Evolutionary conservation across 305 asterid genomes (phyloP).

Genomic region (Fraxinus baroniana): DNA sequence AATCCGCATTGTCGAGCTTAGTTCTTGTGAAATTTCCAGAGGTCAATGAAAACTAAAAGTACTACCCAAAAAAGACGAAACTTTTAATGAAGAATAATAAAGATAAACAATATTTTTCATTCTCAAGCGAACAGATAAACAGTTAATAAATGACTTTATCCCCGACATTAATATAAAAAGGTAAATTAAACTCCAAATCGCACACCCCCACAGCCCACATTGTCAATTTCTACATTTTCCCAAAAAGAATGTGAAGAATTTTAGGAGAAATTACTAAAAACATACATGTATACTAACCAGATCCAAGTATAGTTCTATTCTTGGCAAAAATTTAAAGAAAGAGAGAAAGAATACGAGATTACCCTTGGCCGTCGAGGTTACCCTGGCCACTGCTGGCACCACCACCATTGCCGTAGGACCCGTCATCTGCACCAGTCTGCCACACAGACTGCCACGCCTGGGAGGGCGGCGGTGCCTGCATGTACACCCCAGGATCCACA

Average conservation of each 20-base stretch:
- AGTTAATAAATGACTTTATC: neutral
- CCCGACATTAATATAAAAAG: neutral
- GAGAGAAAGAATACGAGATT: neutral
- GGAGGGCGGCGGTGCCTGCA: constrained; percentile 46
- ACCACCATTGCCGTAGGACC: constrained; percentile 36
- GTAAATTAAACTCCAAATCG: neutral
- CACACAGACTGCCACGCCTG: constrained; percentile 65
- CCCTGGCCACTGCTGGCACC: constrained; percentile 40
- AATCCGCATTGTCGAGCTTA: neutral
- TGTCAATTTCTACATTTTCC: neutral
- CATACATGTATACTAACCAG: neutral
- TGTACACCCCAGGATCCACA: constrained; percentile 35
- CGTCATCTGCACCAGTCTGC: constrained; percentile 43
- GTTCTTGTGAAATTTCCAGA: neutral
- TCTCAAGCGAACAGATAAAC: neutral
- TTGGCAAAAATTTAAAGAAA: neutral
- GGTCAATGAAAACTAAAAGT: neutral
- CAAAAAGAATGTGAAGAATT: neutral
- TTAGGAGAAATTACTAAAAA: neutral
- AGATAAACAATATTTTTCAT: neutral
- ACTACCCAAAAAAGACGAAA: neutral
- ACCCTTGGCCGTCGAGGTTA: constrained; percentile 49
- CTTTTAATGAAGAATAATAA: neutral
- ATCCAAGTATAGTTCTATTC: neutral
- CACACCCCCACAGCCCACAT: neutral